Evolutionary conservation across 2,329 filamentous ascomycete species (phyloP).

Genomic region (Beauveria brongniartii): DNA sequence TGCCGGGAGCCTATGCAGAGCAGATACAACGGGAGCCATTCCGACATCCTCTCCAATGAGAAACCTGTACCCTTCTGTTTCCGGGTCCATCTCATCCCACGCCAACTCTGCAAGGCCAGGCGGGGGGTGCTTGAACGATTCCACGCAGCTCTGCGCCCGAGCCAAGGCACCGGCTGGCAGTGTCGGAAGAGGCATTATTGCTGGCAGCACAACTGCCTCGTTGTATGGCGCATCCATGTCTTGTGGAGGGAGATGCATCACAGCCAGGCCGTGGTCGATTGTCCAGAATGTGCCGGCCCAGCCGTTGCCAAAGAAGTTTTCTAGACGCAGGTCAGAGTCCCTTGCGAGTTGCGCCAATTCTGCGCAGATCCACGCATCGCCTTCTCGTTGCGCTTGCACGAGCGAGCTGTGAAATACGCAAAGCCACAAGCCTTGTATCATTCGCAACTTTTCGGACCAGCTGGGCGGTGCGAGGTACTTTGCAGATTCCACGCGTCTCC

Average conservation of each 20-base stretch:
- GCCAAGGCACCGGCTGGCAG: background rate
- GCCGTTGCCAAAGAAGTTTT: background rate
- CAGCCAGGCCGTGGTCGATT: background rate
- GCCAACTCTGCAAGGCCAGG: background rate
- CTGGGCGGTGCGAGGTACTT: background rate
- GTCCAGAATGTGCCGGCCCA: conserved; percentile 1
- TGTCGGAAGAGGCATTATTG: background rate
- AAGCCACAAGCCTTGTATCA: background rate
- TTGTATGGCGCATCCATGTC: background rate
- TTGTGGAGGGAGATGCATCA: background rate
- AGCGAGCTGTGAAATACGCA: background rate
- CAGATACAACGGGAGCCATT: background rate
- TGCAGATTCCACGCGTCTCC: background rate
- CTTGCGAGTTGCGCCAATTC: background rate
- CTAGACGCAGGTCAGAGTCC: background rate
- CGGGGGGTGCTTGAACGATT: background rate
- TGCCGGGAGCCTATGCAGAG: background rate
- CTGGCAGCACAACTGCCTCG: background rate
- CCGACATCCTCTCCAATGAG: background rate
- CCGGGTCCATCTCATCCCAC: background rate
- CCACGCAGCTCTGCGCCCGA: background rate
- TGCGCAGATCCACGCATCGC: background rate
- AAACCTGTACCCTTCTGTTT: background rate
- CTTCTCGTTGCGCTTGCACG: background rate
- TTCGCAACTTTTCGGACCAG: background rate